phyloP scores from a whole-genome alignment of 192 early-diverging fungal genomes.

The Phycomyces blakesleeanus region DNA sequence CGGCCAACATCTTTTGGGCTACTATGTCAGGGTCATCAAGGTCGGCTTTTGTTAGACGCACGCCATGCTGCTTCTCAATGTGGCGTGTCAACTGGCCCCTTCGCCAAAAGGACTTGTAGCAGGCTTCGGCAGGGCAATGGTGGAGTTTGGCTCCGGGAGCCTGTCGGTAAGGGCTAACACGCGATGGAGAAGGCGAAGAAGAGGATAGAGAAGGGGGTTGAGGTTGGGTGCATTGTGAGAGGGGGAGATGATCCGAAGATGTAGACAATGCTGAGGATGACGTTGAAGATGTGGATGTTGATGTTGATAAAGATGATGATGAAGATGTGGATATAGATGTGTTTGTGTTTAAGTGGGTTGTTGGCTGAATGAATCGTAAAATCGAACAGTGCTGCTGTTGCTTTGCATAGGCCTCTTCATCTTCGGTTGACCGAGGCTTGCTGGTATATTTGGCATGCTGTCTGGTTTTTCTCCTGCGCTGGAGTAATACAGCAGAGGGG shows the following conservation, averaged over 20 bases:
- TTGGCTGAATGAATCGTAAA: conserved; percentile 29
- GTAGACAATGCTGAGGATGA: too few species aligned
- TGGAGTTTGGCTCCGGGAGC: conserved; percentile 24
- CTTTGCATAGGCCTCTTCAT: conserved; percentile 31
- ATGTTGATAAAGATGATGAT: too few species aligned
- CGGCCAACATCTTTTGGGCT: not conserved
- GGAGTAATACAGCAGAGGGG: conserved; percentile 34
- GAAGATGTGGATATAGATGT: too few species aligned
- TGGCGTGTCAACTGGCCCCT: conserved; percentile 31
- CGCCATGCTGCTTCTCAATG: conserved; percentile 33
- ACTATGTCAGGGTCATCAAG: conserved; percentile 22
- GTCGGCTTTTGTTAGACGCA: conserved; percentile 12
- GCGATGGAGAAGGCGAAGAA: not conserved
- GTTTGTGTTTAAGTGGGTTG: too few species aligned
- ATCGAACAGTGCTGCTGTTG: conserved; percentile 36
- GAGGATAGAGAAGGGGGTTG: not conserved
- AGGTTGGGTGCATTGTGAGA: not conserved
- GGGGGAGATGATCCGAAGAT: too few species aligned
- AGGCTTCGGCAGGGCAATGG: conserved; percentile 28
- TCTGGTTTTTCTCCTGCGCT: conserved; percentile 22
- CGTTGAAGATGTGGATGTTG: too few species aligned
- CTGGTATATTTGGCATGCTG: conserved; percentile 13
- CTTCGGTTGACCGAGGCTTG: conserved; percentile 19
- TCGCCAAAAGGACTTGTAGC: conserved; percentile 37
- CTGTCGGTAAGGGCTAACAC: conserved; percentile 25